Base-by-base conservation (phyloP, 2,329 filamentous ascomycete genomes). In the Lachnellula willkommii region DNA sequence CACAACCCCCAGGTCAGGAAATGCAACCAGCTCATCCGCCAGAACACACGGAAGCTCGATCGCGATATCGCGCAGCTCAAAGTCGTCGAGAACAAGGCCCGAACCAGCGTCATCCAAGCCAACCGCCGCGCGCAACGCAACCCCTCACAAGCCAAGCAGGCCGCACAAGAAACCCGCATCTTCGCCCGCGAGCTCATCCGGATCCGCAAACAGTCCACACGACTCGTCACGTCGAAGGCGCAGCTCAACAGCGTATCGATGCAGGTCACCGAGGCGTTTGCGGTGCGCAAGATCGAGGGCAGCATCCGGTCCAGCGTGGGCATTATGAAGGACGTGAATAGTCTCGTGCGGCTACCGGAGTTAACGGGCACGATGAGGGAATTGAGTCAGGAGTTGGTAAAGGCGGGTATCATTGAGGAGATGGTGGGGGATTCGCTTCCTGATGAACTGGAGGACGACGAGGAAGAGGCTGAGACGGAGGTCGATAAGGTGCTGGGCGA, bases 301-400 rank as follows among this genome's bases (percentile, higher is more conserved):
- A 91, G 87, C 67, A 91, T 99, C 68, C 82, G 84, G 63, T 87
- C 88, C 43, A 90, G 86, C 65, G 92, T 93, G 8, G 88, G 89
- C 46, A 92, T 99, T 65, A 97, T 99, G 94, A 93, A 92, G 74
- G 91, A 97, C 71, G 90, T 99, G 57, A 97, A 97, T 72, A 82
- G 80, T 15, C 78, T 97, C 26, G 84, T 96, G 50, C 80, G 87
- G 28, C 74, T 99, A 65, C 94, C 94, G 11, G 89, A 96, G 75
- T 77, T 97, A 59, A 90, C 87, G 20, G 85, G 82, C 14, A 96
- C 92, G 8, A 97, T 97, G 93, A 80, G 85, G 60, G 90, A 95
- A 71, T 77, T 97, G 50, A 88, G 86, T 66, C 80, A 87, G 56
- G 94, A 97, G 78, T 75, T 97, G 63, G 88, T 96, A 72, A 95